Evolutionary conservation across 108 stramenopile species (phyloP), one percentile per base, ranked within the genome.

Genomic region (Pelagomonas calceolata): DNA sequence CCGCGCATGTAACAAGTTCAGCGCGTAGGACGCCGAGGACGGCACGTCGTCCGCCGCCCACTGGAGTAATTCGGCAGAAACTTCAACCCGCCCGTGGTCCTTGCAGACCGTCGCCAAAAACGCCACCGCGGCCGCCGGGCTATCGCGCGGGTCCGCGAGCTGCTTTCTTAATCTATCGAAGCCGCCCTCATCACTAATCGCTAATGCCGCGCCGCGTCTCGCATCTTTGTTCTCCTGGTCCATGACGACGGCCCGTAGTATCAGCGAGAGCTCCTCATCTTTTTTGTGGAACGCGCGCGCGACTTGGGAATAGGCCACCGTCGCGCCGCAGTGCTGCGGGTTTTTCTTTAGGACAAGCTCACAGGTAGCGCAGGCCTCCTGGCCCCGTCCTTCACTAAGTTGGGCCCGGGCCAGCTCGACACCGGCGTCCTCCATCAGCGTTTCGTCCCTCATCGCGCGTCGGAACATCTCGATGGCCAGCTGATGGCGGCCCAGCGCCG

Each of bases 41-140:
- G 35, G 32, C 43, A 34, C 63, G 44, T 45, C 43, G 35, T 21
- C 63, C 64, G 21, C 0, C 34, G 63, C 64, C 51, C 51, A 60
- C 21, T 1, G 21, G 4, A 71, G 5, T 12, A 71, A n/a, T 0
- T 65, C 45, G 31, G 29, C 33, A 29, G 63, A 26, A 4, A 16
- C 18, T 30, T 29, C 26, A 26, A 64, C 10, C 30, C 26, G 16
- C 12, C 70, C 70, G 32, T 35, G 14, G 70, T 71, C 70, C 15
- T 63, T 37, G 21, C 32, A 4, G 36, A 71, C 31, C 31, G 70
- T 71, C 29, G 70, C 63, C 26, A 71, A 32, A 32, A 71, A 71
- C 9, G 70, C 70, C 46, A 64, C 63, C 14, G 70, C 70, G 3
- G 70, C 51, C 30, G 70, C 70, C n/a, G n/a, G n/a, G 32, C 60